Base-by-base conservation (phyloP, 345 rosid species). In the Gossypium ekmanianum region DNA sequence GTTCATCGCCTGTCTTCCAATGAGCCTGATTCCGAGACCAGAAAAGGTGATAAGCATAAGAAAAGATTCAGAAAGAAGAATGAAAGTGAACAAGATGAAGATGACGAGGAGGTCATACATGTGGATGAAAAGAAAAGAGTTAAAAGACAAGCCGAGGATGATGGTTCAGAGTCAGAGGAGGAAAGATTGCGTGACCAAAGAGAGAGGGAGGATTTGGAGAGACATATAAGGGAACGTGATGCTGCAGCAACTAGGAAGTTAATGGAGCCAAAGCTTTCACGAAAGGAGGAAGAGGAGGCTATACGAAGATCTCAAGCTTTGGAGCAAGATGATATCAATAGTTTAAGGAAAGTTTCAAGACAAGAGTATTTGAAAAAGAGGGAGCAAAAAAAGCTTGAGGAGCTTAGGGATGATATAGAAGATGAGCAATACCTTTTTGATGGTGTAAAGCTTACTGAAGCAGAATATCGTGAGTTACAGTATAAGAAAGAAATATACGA, bases 351-450 rank as follows among this genome's bases (percentile, higher is more conserved):
- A 80, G 85, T 92, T 73, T 94, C 98, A 75, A 87, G 98, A 79
- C 95, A 77, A 81, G 97, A 91, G 75, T 94, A 94, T 84, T 81
- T 94, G 55, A 94, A 92, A 88, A 92, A 92, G 82, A 90, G 98
- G 80, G 98, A 94, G 84, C 95, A 92, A 79, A 94, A 94, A 87
- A 94, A 94, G 83, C 80, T 94, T 83, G 98, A 94, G 62, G 98
- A 94, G 85, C 84, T 94, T 72, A 87, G 90, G 97, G 98, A 94
- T 80, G 98, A 92, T 72, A 83, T 94, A 79, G 92, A 83, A 83
- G 98, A 94, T 74, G 97, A 94, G 51, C 91, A 87, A 56, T 94
- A 92, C 83, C 85, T 94, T 68, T 94, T 92, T 78, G 85, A 79
- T 41, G 95, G 87, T 64, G 94, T 84, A 74, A 88, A 92, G 81